phyloP scores from a whole-genome alignment of 75 land plant species.

The Larix kaempferi region DNA sequence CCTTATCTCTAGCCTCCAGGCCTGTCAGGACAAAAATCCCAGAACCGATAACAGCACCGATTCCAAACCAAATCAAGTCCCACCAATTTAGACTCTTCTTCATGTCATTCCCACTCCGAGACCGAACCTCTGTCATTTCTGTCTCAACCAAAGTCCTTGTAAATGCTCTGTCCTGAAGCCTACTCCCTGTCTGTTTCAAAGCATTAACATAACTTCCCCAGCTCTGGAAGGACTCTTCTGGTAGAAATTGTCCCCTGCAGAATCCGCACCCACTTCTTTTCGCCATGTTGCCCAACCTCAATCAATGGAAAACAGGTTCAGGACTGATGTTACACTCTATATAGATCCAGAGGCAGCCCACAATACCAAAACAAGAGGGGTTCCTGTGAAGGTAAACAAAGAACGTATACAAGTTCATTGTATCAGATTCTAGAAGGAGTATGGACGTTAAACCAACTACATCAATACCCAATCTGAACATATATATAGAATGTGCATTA shows the following conservation, averaged over 20 bases:
- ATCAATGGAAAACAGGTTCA: no score
- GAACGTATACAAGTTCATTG: no score
- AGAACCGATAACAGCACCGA: constrained; percentile 83
- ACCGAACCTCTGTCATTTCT: constrained; percentile 45
- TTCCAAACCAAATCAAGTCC: constrained; percentile 82
- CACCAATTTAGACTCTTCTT: constrained; percentile 73
- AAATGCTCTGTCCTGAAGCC: constrained; percentile 46
- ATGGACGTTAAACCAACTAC: no score
- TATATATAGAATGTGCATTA: no score
- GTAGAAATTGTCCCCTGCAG: constrained; percentile 1
- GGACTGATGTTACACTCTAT: no score
- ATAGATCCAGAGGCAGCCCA: no score
- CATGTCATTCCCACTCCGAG: constrained; percentile 61
- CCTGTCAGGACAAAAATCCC: constrained; percentile 93
- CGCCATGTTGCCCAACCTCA: no score
- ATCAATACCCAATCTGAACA: no score
- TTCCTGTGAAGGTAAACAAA: no score
- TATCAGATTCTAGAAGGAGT: no score
- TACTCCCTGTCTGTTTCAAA: constrained; percentile 24
- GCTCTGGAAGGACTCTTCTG: constrained; percentile 78
- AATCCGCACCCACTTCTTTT: no score
- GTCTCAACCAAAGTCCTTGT: constrained; percentile 40
- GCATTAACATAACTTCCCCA: constrained; percentile 58
- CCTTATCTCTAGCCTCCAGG: constrained; percentile 24
- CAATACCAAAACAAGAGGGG: no score